These are phyloP conservation scores for Cladosporium colombiae DNA, from an alignment of 2,329 filamentous ascomycete genomes.

Conservation along the genomic window DNA sequence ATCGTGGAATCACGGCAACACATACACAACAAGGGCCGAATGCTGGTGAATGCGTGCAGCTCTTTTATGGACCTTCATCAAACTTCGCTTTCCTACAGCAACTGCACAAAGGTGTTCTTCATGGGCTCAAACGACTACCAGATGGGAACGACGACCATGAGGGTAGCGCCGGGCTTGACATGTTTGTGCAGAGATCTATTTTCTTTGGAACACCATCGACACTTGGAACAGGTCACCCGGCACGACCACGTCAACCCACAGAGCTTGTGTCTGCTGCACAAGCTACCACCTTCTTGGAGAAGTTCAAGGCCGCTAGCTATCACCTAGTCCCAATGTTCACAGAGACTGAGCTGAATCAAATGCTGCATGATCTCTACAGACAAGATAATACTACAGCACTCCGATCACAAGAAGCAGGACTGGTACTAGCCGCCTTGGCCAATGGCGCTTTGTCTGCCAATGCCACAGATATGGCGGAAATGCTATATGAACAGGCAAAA, in stretches of 20 bases:
- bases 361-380: constrained; percentile 2
- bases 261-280: neutral
- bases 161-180: constrained; percentile 32
- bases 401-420: constrained; percentile 23
- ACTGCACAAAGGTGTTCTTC: constrained; percentile 33
- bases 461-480: constrained; percentile 31
- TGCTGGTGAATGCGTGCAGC: constrained; percentile 23
- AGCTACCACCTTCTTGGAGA: neutral
- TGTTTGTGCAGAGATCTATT: constrained; percentile 36
- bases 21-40: constrained; percentile 11
- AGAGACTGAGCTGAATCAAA: constrained; percentile 4
- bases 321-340: constrained; percentile 17
- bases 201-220: constrained; percentile 37
- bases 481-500: constrained; percentile 32
- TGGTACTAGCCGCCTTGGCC: constrained; percentile 31
- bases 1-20: constrained; percentile 20
- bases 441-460: constrained; percentile 32
- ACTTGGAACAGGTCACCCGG: constrained; percentile 18
- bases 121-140: constrained; percentile 19
- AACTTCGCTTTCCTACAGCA: constrained; percentile 38
- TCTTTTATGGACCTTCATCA: constrained; percentile 35
- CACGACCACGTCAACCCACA: neutral
- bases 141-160: constrained; percentile 16
- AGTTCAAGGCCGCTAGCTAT: neutral
- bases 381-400: neutral